Evolutionary conservation across 441 rosid genomes (phyloP), one percentile per base, ranked within the genome.

Genomic region (Euphorbia celastroides): DNA sequence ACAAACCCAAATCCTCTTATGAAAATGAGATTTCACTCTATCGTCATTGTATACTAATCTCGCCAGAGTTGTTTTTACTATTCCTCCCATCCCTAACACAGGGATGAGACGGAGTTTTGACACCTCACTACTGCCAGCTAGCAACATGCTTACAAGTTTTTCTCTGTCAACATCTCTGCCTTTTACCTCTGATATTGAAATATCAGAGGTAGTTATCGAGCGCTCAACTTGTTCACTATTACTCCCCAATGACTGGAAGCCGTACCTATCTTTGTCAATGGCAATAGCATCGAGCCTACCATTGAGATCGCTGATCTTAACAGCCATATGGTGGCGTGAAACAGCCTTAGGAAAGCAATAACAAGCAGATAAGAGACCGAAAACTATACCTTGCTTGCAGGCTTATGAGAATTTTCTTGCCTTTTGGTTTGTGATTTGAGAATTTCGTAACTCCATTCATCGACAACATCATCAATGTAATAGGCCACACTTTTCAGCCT

Each of bases 311-410:
- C 31, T 68, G 3, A 64, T 72, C 32, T 60, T 71, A 16, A 5
- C 6, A 36, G 61, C 70, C 20, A 65, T 59, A 12, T 58, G 44
- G n/a, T 38, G 64, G 13, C 50, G 64, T 0, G 13, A 20, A 11
- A 27, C 30, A 38, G 22, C 28, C 20, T 36, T 44, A 36, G 1
- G 30, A 60, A 10, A 60, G 38, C 38, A 34, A 34, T 34, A 34
- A 9, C 38, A 34, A 34, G 38, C 38, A 25, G 30, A 36, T 22
- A 25, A 58, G 28, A 17, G 20, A 44, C 42, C 1, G 14, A 59
- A 41, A 22, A 26, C 34, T 57, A 19, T 64, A 69, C 68, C 74
- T 72, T 60, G 31, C 54, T 66, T 36, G 23, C 32, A 2, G 54
- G 58, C 31, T n/a, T 22, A 1, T 14, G 0, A 32, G 31, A 25